A percentile compares a stretch with the other conserved stretches of the same genome.
Evolutionary conservation across 345 rosid genomes (phyloP).

Genomic region (Syzygium aqueum): DNA sequence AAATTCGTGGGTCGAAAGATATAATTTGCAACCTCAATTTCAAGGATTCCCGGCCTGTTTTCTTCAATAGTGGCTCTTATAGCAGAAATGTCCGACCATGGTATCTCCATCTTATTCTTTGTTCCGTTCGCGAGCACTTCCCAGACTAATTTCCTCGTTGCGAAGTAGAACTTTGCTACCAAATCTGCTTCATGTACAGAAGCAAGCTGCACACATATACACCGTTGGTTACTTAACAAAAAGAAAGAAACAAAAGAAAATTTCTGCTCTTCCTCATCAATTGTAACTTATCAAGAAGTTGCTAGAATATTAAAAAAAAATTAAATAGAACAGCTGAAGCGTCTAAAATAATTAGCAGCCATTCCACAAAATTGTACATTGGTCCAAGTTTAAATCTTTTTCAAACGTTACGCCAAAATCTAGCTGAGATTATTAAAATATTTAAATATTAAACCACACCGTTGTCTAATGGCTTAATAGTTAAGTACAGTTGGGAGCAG

Average conservation of each 20-base stretch:
- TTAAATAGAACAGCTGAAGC: not conserved
- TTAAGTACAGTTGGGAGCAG: not conserved
- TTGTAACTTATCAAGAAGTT: not conserved
- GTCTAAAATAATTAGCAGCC: not conserved
- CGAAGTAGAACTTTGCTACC: conserved; percentile 56
- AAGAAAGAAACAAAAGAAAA: not conserved
- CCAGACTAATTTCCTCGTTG: conserved; percentile 57
- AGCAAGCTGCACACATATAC: conserved; percentile 14
- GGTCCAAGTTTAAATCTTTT: not conserved
- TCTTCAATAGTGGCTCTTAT: conserved; percentile 9
- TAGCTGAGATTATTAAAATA: not conserved
- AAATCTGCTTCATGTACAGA: conserved; percentile 29
- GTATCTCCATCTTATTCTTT: conserved; percentile 37
- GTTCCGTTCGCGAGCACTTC: conserved; percentile 30
- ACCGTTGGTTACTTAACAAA: not conserved
- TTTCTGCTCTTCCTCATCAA: not conserved
- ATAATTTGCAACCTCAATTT: conserved; percentile 16
- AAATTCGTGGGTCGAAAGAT: not conserved
- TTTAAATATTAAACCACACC: not conserved
- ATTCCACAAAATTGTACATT: not conserved
- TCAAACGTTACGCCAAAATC: not conserved
- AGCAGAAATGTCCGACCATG: conserved; percentile 29
- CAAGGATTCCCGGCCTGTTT: conserved; percentile 20
- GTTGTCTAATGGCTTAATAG: not conserved
- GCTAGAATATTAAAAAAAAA: not conserved